These are phyloP conservation scores for Russula sp. DNA, from an alignment of 768 basidiomycete genomes.

Conservation along the genomic window DNA sequence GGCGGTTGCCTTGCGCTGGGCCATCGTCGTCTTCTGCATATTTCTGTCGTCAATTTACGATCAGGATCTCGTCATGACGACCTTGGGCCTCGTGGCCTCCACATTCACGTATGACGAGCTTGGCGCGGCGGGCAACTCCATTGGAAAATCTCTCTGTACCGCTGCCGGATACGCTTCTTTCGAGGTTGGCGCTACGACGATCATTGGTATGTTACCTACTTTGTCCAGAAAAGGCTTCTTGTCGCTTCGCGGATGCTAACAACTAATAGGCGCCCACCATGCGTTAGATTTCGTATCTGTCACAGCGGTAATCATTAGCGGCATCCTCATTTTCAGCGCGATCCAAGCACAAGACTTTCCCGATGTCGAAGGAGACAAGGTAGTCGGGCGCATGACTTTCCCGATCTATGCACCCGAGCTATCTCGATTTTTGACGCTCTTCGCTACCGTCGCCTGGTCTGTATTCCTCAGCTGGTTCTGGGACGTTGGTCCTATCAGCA, in stretches of 20 bases:
- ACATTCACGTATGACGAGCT: constrained; percentile 23
- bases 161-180: constrained; percentile 24
- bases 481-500: constrained; percentile 21
- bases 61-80: constrained; percentile 21
- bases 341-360: constrained; percentile 27
- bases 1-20: constrained; percentile 24
- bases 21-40: constrained; percentile 21
- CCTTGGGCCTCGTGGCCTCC: constrained; percentile 22
- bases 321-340: constrained; percentile 24
- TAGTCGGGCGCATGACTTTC: constrained; percentile 24
- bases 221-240: neutral
- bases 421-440: constrained; percentile 23
- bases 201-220: constrained; percentile 12
- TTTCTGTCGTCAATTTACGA: constrained; percentile 15
- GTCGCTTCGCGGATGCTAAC: neutral
- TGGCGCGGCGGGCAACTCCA: constrained; percentile 8
- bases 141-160: constrained; percentile 24
- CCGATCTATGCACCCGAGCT: constrained; percentile 24
- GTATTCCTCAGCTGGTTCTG: constrained; percentile 24
- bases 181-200: constrained; percentile 24
- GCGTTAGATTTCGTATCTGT: constrained; percentile 19
- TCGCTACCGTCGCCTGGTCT: constrained; percentile 25
- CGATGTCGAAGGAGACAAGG: constrained; percentile 27
- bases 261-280: neutral
- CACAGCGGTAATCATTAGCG: constrained; percentile 21